Evolutionary conservation across 129 eudicot genomes (phyloP), one percentile per base, ranked within the genome.

Genomic region (Flaveria ramosissima): DNA sequence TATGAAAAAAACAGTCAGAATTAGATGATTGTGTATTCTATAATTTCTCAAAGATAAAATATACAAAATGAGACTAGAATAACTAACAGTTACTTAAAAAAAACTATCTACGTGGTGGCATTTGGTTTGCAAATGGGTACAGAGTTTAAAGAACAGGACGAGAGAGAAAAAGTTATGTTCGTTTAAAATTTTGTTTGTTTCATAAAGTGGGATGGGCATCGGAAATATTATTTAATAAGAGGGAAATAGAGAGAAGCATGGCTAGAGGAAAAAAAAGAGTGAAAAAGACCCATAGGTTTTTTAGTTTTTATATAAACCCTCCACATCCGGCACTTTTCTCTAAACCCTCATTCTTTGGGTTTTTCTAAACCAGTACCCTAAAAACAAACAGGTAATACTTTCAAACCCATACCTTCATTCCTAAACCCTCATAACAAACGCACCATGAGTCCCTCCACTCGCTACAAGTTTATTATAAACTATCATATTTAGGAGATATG

Each of bases 11-110:
- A 15, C 11, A 7, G 12, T 32, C 3, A 0, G 21, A 16, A 6
- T 12, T 15, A 63, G 12, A 6, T 21, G 16, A 27, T 6, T 2
- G 69, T 7, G 4, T 27, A 16, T 63, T 16, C 46, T 15, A 63
- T 63, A 63, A 30, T 24, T 59, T 62, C 68, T 62, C 68, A 62
- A 62, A 13, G 68, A 62, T 11, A 59, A 62, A 62, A 16, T 62
- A 27, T 7, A 62, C 7, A 27, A 27, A 26, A 62, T 24, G 20
- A 16, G 14, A 14, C 69, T 14, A 12, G 16, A 16, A 36, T 27
- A 63, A 16, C 19, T 63, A 63, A 7, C 4, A 30, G 45, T 3
- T 63, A 63, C 30, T 16, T 8, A 15, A 30, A 19, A 66, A 50
- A 55, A 24, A 62, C 68, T 26, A 5, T 23, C 12, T 36, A 60